These are phyloP conservation scores for Fraxinus nigra DNA, from an alignment of 305 asterid genomes.

Conservation along the genomic window DNA sequence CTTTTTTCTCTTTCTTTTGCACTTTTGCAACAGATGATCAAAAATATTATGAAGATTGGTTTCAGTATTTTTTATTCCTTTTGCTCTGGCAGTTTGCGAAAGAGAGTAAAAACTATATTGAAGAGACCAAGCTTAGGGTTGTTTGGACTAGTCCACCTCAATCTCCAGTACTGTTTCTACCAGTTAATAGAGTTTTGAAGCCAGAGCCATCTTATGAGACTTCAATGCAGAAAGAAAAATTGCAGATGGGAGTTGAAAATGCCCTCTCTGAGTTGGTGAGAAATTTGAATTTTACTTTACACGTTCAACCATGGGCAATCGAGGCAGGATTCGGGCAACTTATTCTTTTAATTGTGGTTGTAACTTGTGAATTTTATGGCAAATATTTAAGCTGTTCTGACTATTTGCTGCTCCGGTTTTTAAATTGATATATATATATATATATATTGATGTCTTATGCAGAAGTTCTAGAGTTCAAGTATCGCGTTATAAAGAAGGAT, in stretches of 20 bases:
- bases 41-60: background rate
- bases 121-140: constrained; percentile 85
- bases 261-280: constrained; percentile 51
- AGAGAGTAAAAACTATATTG: constrained; percentile 53
- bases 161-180: constrained; percentile 27
- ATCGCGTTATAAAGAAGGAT: too few relatives aligned
- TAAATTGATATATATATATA: too few relatives aligned
- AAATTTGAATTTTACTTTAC: background rate
- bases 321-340: constrained; percentile 11
- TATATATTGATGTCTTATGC: too few relatives aligned
- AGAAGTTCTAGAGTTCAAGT: too few relatives aligned
- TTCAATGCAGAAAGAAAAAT: constrained; percentile 34
- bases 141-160: constrained; percentile 40
- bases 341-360: background rate
- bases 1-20: background rate
- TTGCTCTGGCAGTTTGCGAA: constrained; percentile 54
- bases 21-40: background rate
- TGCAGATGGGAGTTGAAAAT: constrained; percentile 48
- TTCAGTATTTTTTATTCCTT: background rate
- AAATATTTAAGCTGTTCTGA: too few relatives aligned
- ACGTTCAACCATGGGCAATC: background rate
- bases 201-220: constrained; percentile 46
- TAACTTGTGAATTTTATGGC: too few relatives aligned
- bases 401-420: too few relatives aligned
- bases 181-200: constrained; percentile 53